These are phyloP conservation scores for Hypoxylon trugodes DNA, from an alignment of 495 filamentous ascomycete species.

Conservation along the genomic window DNA sequence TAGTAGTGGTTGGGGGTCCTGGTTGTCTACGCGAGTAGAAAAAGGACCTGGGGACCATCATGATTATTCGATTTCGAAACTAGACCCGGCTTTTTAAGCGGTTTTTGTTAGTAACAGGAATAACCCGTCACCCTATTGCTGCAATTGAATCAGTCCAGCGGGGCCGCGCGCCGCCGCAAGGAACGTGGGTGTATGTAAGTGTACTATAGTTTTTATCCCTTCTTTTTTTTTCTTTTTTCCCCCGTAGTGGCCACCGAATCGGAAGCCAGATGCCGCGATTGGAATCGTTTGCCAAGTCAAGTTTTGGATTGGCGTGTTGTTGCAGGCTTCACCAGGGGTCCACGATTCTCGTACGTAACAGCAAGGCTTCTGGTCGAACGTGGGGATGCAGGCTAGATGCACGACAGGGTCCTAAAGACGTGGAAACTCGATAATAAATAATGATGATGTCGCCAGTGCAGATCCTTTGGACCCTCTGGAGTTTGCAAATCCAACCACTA, in stretches of 20 bases:
- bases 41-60: constrained; percentile 53
- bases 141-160: constrained; percentile 24
- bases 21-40: constrained; percentile 40
- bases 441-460: constrained; percentile 33
- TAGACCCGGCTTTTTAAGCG: constrained; percentile 36
- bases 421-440: constrained; percentile 41
- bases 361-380: constrained; percentile 32
- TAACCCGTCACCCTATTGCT: constrained; percentile 37
- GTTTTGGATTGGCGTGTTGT: constrained; percentile 45
- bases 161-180: constrained; percentile 19
- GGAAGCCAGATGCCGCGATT: constrained; percentile 28
- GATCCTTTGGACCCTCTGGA: constrained; percentile 39
- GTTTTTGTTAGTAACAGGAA: constrained; percentile 46
- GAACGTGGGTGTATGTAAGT: constrained; percentile 22
- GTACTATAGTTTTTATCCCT: background rate
- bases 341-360: constrained; percentile 41
- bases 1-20: constrained; percentile 19
- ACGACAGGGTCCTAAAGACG: constrained; percentile 42
- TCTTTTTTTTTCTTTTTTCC: constrained; percentile 11
- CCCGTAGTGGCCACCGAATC: constrained; percentile 27
- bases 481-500: constrained; percentile 5
- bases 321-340: constrained; percentile 48
- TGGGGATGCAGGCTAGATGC: constrained; percentile 39
- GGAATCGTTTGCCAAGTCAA: constrained; percentile 25
- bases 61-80: constrained; percentile 36